Evolutionary conservation across 2,329 filamentous ascomycete genomes (phyloP), one percentile per base, ranked within the genome.

Genomic region (Mycocentrospora acerina): DNA sequence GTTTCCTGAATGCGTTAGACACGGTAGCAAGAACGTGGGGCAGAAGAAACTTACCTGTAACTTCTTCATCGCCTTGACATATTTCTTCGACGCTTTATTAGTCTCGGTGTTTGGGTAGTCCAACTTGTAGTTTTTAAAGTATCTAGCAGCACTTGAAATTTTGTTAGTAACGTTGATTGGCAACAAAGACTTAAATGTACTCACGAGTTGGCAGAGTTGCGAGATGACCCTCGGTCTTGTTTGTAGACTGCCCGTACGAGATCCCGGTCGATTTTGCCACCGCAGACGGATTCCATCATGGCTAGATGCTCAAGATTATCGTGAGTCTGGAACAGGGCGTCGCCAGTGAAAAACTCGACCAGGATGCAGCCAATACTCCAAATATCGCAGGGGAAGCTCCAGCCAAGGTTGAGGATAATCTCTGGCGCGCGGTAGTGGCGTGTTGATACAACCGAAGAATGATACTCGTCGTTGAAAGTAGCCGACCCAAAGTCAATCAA

Each of bases 301-400:
- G 80, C 81, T 31, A 85, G 72, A 60, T 85, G 81, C 59, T 84
- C 81, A 22, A 82, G 73, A 47, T 83, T 84, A 62, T 85, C 81
- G 58, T 84, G 81, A 1, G 81, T 84, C 59, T 85, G 81, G 68
- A 85, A 85, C 3, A 85, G 69, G 29, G 81, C 81, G 61, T 85
- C 81, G 8, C 81, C 81, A 0, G 81, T 85, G 68, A 81, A 84
- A 60, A 84, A 85, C 49, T 85, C 81, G 22, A 85, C 81, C 9
- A 85, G 66, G 38, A 85, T 85, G 51, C 81, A 85, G 15, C 81
- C 81, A 38, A 85, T 83, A 60, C 81, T 84, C 81, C 81, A 85
- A 37, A 85, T 81, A 53, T 85, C 81, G 57, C 82, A 84, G 9
- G 81, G 80, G 55, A 80, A 83, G 51, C 79, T 83, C 81, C 81